These are phyloP conservation scores for Westerdykella ornata DNA, from an alignment of 2,329 filamentous ascomycete genomes.

Conservation along the genomic window DNA sequence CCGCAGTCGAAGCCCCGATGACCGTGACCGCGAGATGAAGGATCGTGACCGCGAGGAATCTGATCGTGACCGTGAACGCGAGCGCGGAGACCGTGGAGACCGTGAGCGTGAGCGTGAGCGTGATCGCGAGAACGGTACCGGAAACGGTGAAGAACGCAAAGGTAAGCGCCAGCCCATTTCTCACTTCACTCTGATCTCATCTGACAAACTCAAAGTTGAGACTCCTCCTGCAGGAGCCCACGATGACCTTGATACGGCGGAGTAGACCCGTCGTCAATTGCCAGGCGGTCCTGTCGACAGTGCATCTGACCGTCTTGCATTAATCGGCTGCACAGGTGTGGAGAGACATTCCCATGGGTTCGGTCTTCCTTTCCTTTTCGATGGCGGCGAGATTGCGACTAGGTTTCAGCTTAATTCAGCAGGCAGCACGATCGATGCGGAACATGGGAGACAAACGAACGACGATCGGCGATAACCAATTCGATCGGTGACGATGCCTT, in stretches of 20 bases:
- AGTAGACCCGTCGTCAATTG: constrained; percentile 42
- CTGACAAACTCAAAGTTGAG: constrained; percentile 50
- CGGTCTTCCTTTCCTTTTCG: constrained; percentile 17
- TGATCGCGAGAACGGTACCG: constrained; percentile 57
- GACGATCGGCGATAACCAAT: constrained; percentile 28
- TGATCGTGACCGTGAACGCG: constrained; percentile 55
- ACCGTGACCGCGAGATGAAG: constrained; percentile 48
- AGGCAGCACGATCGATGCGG: constrained; percentile 31
- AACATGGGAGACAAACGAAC: constrained; percentile 8
- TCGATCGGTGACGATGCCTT: constrained; percentile 29
- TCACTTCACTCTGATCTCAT: constrained; percentile 8
- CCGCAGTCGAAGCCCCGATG: constrained; percentile 59
- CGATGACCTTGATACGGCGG: constrained; percentile 93
- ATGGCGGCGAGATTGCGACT: constrained; percentile 19
- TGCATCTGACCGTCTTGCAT: constrained; percentile 1
- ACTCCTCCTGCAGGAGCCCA: constrained; percentile 66
- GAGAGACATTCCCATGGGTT: constrained; percentile 5
- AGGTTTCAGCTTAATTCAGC: constrained; percentile 31
- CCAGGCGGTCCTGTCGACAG: no score
- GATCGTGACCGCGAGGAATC: constrained; percentile 50
- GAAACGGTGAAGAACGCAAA: constrained; percentile 84
- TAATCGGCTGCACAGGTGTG: constrained; percentile 12
- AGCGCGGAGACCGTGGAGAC: constrained; percentile 47
- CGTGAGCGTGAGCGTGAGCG: constrained; percentile 47
- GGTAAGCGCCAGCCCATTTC: constrained; percentile 45